Evolutionary conservation across 208 protist species (phyloP), one percentile per base, ranked within the genome.

Genomic region (Crithidia bombi): DNA sequence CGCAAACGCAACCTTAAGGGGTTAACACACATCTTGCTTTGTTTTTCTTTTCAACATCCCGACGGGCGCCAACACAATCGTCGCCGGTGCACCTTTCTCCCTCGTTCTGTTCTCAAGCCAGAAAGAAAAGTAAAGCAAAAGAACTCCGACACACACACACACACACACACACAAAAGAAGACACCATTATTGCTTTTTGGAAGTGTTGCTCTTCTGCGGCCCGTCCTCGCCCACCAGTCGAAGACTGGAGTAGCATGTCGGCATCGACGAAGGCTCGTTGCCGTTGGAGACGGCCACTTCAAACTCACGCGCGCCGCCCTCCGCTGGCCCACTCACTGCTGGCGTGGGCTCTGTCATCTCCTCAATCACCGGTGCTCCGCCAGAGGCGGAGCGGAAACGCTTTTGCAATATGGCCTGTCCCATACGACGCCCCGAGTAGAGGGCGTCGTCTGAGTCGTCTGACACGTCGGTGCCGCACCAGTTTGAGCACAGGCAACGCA

Each of bases 401-500:
- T 61, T 52, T 55, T 70, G 54, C 56, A 65, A 38, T 17, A 77
- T 71, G 0, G 55, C 57, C 32, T 66, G 63, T 6, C 57, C 71
- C 32, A 71, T 71, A 9, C 65, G 65, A 14, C 64, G 35, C 3
- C 71, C 64, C 0, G 71, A 51, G 57, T 71, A 69, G 33, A 66
- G 30, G n/a, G 38, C 41, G 57, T 77, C 64, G 25, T 77, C 64
- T 3, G 7, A 28, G 5, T 77, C 71, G 0, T 65, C 64, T 10
- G 56, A 57, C 15, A 74, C 28, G 17, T 74, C 55, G 1, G 61
- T 19, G 9, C 56, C 59, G 21, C 65, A 78, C 62, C 64, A 74
- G 12, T 39, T 56, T 1, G 70, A 70, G 55, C 75, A 85, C 32
- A 82, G 30, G 33, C 65, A 78, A 26, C 58, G 55, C 25, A 65